Base-by-base conservation (phyloP, 495 filamentous ascomycete species). In the Aspergillus bertholletiae region DNA sequence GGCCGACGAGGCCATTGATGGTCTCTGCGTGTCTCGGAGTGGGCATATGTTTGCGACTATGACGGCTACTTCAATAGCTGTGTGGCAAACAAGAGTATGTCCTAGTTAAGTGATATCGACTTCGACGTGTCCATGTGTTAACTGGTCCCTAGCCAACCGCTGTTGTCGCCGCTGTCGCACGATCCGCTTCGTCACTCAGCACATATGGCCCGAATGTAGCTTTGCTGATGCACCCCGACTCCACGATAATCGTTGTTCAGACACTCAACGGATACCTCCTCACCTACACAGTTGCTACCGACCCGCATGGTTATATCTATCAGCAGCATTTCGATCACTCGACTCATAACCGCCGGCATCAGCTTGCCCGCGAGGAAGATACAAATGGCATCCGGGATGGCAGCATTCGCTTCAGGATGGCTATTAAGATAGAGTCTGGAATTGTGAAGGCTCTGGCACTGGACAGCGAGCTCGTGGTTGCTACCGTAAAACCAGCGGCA, bases 391-490 rank as follows among this genome's bases (percentile, higher is more conserved):
- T 96, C 18, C 81, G 82, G 40, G 93, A 97, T 67, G 84, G 94
- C 44, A 97, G 84, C 56, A 77, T 97, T 41, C 84, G 90, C 18
- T 97, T 99, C 73, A 81, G 94, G 48, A 97, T 97, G 90, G 92
- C 95, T 21, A 97, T 99, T 54, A 95, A 95, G 71, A 89, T 99
- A 20, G 94, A 99, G 69, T 95, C 95, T 8, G 95, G 95, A 1
- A 96, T 99, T 57, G 84, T 84, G 27, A 82, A 79, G 59, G 90
- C 87, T n/a, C 69, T 97, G 45, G 93, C 95, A 3, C 78, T 97
- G 34, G 95, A 97, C 59, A 88, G 94, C 28, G 95, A 97, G 69
- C 78, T 99, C 27, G 80, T 99, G 34, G 92, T 99, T 37, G 91
- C 94, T 8, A 99, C 95, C 4, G 79, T 88, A 57, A 96, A 93